phyloP scores from a whole-genome alignment of 106 monocot species.

The Dendrobium officinale region DNA sequence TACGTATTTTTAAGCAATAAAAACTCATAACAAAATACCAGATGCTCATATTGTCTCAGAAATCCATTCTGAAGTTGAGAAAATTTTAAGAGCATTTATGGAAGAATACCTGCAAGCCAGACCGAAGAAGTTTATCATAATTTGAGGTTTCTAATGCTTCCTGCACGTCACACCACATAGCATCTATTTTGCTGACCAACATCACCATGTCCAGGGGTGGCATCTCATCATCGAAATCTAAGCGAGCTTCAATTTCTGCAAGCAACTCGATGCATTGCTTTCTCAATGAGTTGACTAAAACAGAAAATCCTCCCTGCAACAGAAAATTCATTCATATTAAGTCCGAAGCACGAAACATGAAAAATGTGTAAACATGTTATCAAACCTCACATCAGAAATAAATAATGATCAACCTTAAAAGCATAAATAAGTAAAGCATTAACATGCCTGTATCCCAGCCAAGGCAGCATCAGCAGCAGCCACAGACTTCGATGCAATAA shows the following conservation, averaged over 20 bases:
- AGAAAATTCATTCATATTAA: not conserved
- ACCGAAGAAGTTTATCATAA: slow-evolving; percentile 87
- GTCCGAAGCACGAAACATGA: not conserved
- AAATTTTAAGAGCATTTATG: not conserved
- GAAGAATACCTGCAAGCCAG: slow-evolving; percentile 74
- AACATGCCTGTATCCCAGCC: slow-evolving; percentile 85
- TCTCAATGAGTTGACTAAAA: slow-evolving; percentile 69
- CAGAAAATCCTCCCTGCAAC: slow-evolving; percentile 80
- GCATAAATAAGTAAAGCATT: not conserved
- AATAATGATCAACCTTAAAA: not conserved
- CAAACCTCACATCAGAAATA: not conserved
- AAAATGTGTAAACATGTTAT: not conserved
- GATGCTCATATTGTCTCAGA: not conserved
- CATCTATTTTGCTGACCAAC: slow-evolving; percentile 46
- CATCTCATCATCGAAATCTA: slow-evolving; percentile 98
- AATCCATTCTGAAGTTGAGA: not conserved
- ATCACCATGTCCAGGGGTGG: slow-evolving; percentile 46
- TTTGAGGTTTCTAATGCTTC: slow-evolving; percentile 76
- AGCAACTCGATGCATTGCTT: slow-evolving; percentile 81
- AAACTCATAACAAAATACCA: not conserved
- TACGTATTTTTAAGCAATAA: not conserved
- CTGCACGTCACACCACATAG: slow-evolving; percentile 67
- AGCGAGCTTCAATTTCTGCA: slow-evolving; percentile 87
- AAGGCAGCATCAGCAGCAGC: slow-evolving; percentile 92
- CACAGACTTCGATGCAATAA: slow-evolving; percentile 77